Conservation (phyloP, 768 basidiomycete genomes). For the Boletus subparvulus region DNA sequence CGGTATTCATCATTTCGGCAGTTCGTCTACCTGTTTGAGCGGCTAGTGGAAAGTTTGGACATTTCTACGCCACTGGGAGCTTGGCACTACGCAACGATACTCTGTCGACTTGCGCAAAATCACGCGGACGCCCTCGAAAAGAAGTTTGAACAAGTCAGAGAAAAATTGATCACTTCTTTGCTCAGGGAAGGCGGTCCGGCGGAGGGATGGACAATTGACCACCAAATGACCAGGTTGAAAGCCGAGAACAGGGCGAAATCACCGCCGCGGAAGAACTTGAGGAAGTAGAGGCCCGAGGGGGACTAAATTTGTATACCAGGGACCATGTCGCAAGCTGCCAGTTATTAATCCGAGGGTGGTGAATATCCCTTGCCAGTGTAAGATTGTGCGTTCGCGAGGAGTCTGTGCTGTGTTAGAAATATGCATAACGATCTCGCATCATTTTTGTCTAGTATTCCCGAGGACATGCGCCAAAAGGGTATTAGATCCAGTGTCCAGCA, state of each 20-base stretch:
- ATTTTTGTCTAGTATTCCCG: no score
- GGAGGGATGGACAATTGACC: conserved; percentile 2
- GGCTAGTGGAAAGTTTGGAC: conserved; percentile 1
- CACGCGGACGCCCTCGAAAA: background rate
- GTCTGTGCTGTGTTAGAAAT: no score
- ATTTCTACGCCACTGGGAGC: conserved; percentile 7
- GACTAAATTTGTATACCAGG: background rate
- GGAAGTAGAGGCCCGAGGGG: background rate
- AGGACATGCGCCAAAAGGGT: no score
- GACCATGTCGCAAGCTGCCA: background rate
- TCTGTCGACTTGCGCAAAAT: conserved; percentile 5
- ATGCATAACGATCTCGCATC: no score
- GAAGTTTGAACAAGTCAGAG: background rate
- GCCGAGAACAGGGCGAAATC: background rate
- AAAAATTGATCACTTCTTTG: background rate
- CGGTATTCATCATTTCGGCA: background rate
- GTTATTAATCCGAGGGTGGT: background rate
- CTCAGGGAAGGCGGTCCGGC: background rate
- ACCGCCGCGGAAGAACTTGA: no score
- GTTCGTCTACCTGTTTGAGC: conserved; percentile 7
- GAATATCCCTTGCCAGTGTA: no score
- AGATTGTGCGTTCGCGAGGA: no score
- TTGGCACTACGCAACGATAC: conserved; percentile 10
- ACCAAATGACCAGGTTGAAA: background rate
- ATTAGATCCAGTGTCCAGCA: no score